Base-by-base conservation (phyloP, 306 rosid genomes). In the Malus domestica region DNA sequence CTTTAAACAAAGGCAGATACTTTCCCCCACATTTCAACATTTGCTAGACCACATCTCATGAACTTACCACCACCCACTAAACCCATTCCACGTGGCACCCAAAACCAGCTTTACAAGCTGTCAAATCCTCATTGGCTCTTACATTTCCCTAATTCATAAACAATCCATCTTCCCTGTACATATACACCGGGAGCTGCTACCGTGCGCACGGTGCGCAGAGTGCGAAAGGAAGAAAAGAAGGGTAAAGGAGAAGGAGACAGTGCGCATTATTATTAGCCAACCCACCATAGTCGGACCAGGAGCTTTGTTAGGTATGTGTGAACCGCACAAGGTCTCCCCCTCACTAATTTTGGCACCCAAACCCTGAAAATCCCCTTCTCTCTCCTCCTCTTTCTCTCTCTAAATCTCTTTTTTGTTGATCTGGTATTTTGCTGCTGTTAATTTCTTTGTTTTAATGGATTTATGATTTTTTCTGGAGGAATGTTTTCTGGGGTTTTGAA, bases 231-330 rank as follows among this genome's bases (percentile, higher is more conserved):
- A 35, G 40, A 70, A 74, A 45, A 70, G 71, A 35, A 74, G 72
- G 67, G 58, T 19, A 73, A 63, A 57, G 30, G 13, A 55, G 54
- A 4, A 49, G 55, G 72, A 40, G 60, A 42, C 22, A 55, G 83
- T 64, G 85, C 65, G 83, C 82, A 80, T 70, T 67, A 71, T 79
- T 66, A 33, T 57, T n/a, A n/a, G 77, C 70, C 77, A 18, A 67
- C 55, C 71, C 89, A 78, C 75, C 78, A 63, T 68, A 59, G 82
- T 73, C 80, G 83, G 88, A 52, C 51, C 40, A 80, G 76, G 78
- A 77, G 76, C 78, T 32, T 79, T 73, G 82, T 67, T 76, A 76
- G 76, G 80, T 73, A 55, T 76, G 79, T 76, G 81, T 44, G 78
- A 81, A 74, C 80, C 78, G 80, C 72, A 79, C 69, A 75, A 75